A percentile compares a stretch with the other conserved stretches of the same genome.
phyloP scores from a whole-genome alignment of 2,329 filamentous ascomycete species.

The Mycosphaerella arachidis region DNA sequence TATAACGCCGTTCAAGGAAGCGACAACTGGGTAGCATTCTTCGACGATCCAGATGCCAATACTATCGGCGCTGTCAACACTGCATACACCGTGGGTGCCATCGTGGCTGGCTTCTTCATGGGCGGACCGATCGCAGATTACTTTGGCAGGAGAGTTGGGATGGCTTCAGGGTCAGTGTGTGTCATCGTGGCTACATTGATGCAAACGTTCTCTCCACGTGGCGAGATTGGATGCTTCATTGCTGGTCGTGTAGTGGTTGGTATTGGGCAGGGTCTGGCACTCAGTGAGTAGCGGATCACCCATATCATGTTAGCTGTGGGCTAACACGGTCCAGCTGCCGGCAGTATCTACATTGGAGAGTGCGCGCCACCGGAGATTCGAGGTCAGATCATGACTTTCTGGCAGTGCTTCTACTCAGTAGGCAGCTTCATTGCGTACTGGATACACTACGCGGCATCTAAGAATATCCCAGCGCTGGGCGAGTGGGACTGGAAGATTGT shows the following conservation, averaged over 20 bases:
- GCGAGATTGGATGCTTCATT: constrained; percentile 62
- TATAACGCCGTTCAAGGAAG: constrained; percentile 69
- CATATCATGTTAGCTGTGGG: neutral
- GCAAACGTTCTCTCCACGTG: constrained; percentile 60
- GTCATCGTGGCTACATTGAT: constrained; percentile 66
- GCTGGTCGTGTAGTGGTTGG: constrained; percentile 65
- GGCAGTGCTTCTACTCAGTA: constrained; percentile 65
- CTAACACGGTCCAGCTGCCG: constrained; percentile 37
- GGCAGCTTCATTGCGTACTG: constrained; percentile 62
- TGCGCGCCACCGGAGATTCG: constrained; percentile 60
- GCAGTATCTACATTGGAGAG: constrained; percentile 68
- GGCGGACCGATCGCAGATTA: constrained; percentile 53
- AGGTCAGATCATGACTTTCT: constrained; percentile 64
- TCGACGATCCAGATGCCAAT: constrained; percentile 47
- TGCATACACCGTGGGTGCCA: constrained; percentile 65
- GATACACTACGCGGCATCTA: constrained; percentile 61
- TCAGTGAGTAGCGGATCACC: constrained; percentile 43
- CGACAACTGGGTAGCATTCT: constrained; percentile 61
- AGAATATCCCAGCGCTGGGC: constrained; percentile 53
- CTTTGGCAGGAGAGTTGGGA: constrained; percentile 54
- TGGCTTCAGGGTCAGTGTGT: constrained; percentile 60
- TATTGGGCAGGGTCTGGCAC: constrained; percentile 64
- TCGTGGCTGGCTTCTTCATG: constrained; percentile 65
- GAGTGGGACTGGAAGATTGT: constrained; percentile 70
- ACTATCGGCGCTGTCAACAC: constrained; percentile 58